phyloP scores from a whole-genome alignment of 352 stramenopile species.

The Hyaloperonospora arabidopsidis region DNA sequence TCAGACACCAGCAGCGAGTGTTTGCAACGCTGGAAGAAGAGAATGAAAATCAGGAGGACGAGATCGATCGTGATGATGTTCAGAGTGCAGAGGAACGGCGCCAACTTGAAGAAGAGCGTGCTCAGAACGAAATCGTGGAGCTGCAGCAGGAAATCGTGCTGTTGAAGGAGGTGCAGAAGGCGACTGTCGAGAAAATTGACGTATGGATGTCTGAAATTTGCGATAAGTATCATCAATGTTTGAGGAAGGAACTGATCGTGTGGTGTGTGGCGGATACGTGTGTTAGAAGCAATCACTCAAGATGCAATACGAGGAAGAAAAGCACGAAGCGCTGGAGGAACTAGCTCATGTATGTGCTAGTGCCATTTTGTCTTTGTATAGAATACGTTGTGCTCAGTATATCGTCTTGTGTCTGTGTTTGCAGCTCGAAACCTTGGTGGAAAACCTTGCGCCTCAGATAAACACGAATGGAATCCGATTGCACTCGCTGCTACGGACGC shows the following conservation, averaged over 20 bases:
- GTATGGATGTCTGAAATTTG: constrained; percentile 18
- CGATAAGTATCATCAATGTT: neutral
- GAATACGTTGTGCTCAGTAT: neutral
- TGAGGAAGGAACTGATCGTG: no score
- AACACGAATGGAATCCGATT: constrained; percentile 44
- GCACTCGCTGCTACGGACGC: constrained; percentile 55
- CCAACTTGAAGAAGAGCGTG: constrained; percentile 30
- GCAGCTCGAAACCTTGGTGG: constrained; percentile 42
- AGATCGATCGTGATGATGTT: constrained; percentile 13
- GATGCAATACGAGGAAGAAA: constrained; percentile 57
- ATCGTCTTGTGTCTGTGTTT: neutral
- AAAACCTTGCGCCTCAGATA: constrained; percentile 51
- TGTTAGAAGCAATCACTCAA: constrained; percentile 50
- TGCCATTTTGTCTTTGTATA: neutral
- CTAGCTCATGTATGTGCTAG: constrained; percentile 37
- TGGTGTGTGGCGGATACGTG: constrained; percentile 1
- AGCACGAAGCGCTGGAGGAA: constrained; percentile 51
- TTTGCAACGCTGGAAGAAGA: constrained; percentile 39
- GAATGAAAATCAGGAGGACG: constrained; percentile 19
- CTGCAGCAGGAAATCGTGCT: constrained; percentile 54
- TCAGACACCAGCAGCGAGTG: constrained; percentile 44
- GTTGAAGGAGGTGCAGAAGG: constrained; percentile 43
- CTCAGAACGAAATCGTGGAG: constrained; percentile 42
- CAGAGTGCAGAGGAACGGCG: constrained; percentile 31
- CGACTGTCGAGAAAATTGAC: constrained; percentile 39